A percentile compares a stretch with the other conserved stretches of the same genome.
These are phyloP conservation scores for Linnemannia exigua DNA, from an alignment of 192 early-diverging fungal genomes.

Conservation along the genomic window DNA sequence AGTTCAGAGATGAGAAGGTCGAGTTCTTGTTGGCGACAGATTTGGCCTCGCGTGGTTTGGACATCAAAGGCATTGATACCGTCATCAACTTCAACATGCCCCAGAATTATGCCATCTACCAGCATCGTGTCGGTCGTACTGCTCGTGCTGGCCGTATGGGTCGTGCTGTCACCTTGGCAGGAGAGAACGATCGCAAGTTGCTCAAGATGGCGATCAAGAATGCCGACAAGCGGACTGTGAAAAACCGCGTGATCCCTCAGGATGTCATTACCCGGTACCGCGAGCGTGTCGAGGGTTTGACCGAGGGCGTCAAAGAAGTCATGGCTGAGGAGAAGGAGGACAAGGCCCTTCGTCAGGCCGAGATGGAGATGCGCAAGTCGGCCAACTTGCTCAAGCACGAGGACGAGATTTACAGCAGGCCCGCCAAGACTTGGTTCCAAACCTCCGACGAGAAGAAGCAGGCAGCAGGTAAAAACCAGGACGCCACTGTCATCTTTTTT, in stretches of 20 bases:
- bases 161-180: constrained; percentile 89
- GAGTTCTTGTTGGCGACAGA: constrained; percentile 97
- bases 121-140: constrained; percentile 97
- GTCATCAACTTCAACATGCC: constrained; percentile 99
- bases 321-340: constrained; percentile 85
- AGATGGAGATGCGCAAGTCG: constrained; percentile 92
- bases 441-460: constrained; percentile 78
- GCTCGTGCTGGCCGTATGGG: constrained; percentile 92
- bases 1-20: constrained; percentile 87
- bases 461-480: constrained; percentile 63
- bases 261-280: constrained; percentile 85
- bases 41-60: constrained; percentile 96
- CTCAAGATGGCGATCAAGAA: constrained; percentile 95
- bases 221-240: constrained; percentile 79
- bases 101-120: constrained; percentile 89
- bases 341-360: constrained; percentile 82
- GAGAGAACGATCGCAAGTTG: constrained; percentile 94
- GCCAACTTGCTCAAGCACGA: constrained; percentile 88
- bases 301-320: constrained; percentile 75
- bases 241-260: constrained; percentile 89
- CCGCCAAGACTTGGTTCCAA: constrained; percentile 97
- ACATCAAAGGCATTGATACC: constrained; percentile 96
- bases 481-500: constrained; percentile 14
- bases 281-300: constrained; percentile 76
- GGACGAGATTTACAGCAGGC: constrained; percentile 90